phyloP scores from a whole-genome alignment of 768 basidiomycete genomes.

The Tricholoma terreum region DNA sequence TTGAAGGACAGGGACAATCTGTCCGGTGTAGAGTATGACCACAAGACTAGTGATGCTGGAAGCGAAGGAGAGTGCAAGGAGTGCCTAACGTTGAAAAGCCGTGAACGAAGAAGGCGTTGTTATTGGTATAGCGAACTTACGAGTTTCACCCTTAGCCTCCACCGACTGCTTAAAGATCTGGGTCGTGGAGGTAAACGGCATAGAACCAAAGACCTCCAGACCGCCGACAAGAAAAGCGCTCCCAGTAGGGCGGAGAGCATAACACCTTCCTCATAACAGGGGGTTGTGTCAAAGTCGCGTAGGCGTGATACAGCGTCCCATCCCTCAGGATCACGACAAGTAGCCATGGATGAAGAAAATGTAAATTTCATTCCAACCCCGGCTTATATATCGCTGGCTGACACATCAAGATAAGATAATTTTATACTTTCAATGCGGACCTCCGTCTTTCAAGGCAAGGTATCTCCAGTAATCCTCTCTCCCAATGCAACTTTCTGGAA shows the following conservation, averaged over 20 bases:
- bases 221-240: conserved; percentile 39
- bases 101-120: conserved; percentile 1
- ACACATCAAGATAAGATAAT: background rate
- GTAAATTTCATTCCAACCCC: background rate
- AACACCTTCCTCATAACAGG: conserved; percentile 78
- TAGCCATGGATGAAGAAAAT: conserved; percentile 28
- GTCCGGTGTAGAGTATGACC: conserved; percentile 33
- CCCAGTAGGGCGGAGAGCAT: conserved; percentile 54
- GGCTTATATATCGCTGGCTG: background rate
- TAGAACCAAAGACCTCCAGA: conserved; percentile 34
- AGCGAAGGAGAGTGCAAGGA: conserved; percentile 45
- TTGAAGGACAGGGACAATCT: conserved; percentile 42
- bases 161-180: conserved; percentile 45
- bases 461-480: conserved; percentile 55
- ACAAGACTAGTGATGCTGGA: conserved; percentile 43
- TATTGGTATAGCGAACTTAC: conserved; percentile 40
- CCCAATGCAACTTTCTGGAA: conserved; percentile 78
- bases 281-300: conserved; percentile 72
- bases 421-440: conserved; percentile 1
- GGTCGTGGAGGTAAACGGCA: conserved; percentile 20
- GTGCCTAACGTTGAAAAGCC: conserved; percentile 31
- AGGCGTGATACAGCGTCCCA: conserved; percentile 57
- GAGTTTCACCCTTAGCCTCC: conserved; percentile 59
- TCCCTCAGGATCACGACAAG: conserved; percentile 59
- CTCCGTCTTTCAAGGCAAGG: conserved; percentile 43